Percentiles rank a stretch among this genome's conserved stretches.
phyloP scores from a whole-genome alignment of 2,329 filamentous ascomycete species.

The Hymenoscyphus fructigenus region DNA sequence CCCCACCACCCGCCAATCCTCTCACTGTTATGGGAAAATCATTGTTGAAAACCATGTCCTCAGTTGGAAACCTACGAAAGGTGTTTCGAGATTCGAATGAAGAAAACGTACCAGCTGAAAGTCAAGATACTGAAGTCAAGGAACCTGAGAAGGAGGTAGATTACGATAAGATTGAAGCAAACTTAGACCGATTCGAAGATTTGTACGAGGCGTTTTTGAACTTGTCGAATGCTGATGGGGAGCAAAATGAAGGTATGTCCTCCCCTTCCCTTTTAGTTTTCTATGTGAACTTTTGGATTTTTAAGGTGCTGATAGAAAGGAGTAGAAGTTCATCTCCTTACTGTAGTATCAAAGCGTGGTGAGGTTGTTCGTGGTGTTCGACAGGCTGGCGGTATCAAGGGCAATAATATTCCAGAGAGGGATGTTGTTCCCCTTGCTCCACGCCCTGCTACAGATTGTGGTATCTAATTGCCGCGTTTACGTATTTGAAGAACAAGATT shows the following conservation, averaged over 20 bases:
- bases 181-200: slow-evolving; percentile 20
- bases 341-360: slow-evolving; percentile 20
- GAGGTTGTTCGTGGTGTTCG: slow-evolving; percentile 14
- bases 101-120: not conserved
- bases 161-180: slow-evolving; percentile 19
- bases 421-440: not conserved
- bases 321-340: slow-evolving; percentile 22
- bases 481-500: no score
- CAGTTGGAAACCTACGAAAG: not conserved
- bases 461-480: not conserved
- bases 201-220: slow-evolving; percentile 17
- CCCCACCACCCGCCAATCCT: not conserved
- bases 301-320: not conserved
- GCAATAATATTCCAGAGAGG: not conserved
- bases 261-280: not conserved
- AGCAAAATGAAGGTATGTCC: slow-evolving; percentile 6
- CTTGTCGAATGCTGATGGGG: not conserved
- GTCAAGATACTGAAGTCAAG: not conserved
- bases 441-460: not conserved
- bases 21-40: not conserved
- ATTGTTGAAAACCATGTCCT: not conserved
- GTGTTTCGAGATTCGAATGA: not conserved
- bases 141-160: slow-evolving; percentile 10
- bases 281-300: not conserved
- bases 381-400: slow-evolving; percentile 6